These are phyloP conservation scores for Cryphonectria japonica DNA, from an alignment of 2,329 filamentous ascomycete species.

Conservation along the genomic window DNA sequence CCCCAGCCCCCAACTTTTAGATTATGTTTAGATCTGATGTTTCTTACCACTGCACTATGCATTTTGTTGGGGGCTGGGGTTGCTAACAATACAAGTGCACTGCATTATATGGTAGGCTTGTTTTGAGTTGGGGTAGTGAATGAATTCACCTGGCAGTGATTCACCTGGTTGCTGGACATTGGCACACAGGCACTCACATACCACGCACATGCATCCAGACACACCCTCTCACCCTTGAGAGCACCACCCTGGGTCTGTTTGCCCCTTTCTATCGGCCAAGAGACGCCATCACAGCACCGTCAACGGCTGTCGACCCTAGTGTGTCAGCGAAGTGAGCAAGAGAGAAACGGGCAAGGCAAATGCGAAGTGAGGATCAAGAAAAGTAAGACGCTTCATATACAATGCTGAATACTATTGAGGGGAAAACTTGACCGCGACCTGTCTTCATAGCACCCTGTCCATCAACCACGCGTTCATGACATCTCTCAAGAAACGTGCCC, in stretches of 20 bases:
- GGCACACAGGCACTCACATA: neutral
- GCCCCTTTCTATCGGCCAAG: neutral
- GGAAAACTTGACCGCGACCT: neutral
- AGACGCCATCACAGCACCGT: neutral
- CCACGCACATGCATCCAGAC: neutral
- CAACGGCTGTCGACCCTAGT: neutral
- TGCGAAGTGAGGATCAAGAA: neutral
- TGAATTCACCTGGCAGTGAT: neutral
- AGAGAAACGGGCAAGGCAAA: too few relatives aligned
- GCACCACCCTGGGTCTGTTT: neutral
- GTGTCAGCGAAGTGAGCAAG: neutral
- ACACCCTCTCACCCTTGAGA: neutral
- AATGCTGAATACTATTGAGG: conserved; percentile 3
- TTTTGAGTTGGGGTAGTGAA: neutral
- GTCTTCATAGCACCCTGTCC: neutral
- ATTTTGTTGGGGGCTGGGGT: neutral
- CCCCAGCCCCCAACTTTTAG: conserved; percentile 2
- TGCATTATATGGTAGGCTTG: neutral
- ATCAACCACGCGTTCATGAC: neutral
- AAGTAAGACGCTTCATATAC: neutral
- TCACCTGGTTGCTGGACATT: neutral
- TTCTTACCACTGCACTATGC: conserved; percentile 4
- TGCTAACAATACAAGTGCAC: neutral
- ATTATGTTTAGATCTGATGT: neutral
- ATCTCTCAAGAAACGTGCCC: neutral